Evolutionary conservation across 2,329 filamentous ascomycete genomes (phyloP), one percentile per base, ranked within the genome.

Genomic region (Ophiostoma australiae): DNA sequence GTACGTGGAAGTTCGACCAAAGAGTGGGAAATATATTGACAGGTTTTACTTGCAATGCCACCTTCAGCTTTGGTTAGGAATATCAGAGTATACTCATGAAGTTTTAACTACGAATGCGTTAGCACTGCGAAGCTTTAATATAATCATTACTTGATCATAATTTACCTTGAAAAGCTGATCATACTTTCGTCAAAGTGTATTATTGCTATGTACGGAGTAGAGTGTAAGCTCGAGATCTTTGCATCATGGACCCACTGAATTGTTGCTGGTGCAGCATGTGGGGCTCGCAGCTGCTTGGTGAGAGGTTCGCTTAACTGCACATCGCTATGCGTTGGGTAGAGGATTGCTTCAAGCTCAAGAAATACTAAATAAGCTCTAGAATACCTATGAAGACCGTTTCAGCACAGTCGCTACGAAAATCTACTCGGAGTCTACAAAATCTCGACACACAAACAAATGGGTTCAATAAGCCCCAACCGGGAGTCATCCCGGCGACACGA

Each of bases 401-500:
- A 17, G 11, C 41, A 44, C 4, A 44, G 17, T 17, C 0, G 15
- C 41, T n/a, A 15, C 3, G 13, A 44, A 55, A 27, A 27, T 55
- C 48, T 55, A 27, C 48, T 2, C 20, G 2, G 3, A n/a, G 27
- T 13, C 65, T 10, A 33, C 65, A 4, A 63, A 33, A 20, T 39
- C 20, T 65, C n/a, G 39, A 17, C 11, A n/a, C 23, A 55, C 58
- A 35, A 15, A 20, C 44, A 4, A 5, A 72, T 72, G 71, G 67
- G 41, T 2, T 67, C 71, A 44, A 58, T n/a, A 58, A 58, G 23
- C 20, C 55, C 67, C 4, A 61, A 69, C 1, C 23, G 37, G 11
- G 69, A 61, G n/a, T 31, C 44, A n/a, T 17, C 71, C 39, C 44
- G 20, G 58, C 67, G 71, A 37, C 69, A 61, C 72, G 77, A 76